Conservation (phyloP, 1,284 basidiomycete genomes). For the Retiboletus flavoniger region DNA sequence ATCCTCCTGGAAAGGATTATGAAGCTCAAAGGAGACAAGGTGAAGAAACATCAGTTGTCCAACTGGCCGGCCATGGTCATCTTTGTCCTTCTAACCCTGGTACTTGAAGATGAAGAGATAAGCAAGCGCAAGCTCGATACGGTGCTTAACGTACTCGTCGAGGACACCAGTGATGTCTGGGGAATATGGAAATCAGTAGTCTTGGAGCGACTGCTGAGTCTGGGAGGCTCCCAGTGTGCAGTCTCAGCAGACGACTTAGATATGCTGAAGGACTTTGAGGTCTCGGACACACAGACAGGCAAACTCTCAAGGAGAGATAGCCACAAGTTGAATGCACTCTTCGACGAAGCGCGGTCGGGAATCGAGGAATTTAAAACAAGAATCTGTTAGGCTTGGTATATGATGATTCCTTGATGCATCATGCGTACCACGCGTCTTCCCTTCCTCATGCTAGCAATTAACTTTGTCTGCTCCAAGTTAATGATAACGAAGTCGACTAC, state of each 20-base stretch:
- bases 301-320: background rate
- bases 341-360: constrained; percentile 3
- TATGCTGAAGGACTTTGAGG: background rate
- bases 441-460: background rate
- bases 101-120: constrained; percentile 7
- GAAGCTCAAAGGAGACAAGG: background rate
- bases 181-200: constrained; percentile 5
- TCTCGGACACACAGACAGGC: background rate
- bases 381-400: too few species aligned
- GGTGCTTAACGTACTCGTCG: constrained; percentile 5
- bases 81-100: constrained; percentile 11
- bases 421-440: background rate
- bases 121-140: background rate
- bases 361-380: constrained; percentile 2
- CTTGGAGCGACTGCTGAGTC: background rate
- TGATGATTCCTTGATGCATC: background rate
- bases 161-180: constrained; percentile 9
- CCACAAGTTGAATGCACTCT: background rate
- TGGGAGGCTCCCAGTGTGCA: background rate
- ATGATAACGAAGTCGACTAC: too few species aligned
- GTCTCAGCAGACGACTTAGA: background rate
- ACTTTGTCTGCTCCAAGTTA: too few species aligned
- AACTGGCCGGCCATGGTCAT: constrained; percentile 14
- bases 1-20: constrained; percentile 12
- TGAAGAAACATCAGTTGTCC: background rate